Base-by-base conservation (phyloP, 2,329 filamentous ascomycete genomes). In the Xylariaceae sp. region DNA sequence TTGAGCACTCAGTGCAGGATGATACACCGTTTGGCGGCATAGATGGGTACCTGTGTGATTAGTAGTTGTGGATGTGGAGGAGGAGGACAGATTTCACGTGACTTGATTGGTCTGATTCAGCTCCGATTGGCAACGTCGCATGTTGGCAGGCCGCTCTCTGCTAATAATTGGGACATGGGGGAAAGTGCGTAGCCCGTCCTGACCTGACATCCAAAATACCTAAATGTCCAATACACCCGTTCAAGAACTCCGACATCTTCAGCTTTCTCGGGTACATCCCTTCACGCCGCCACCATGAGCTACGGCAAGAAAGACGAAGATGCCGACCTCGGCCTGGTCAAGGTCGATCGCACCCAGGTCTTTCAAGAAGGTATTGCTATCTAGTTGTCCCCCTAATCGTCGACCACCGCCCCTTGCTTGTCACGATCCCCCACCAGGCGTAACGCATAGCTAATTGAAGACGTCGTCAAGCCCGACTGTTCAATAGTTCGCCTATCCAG, bases 251-350 rank as follows among this genome's bases (percentile, higher is more conserved):
- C 56, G 52, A 58, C 53, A 59, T 55, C 63, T 61, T 65, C 58
- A 57, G 59, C 63, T 56, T 59, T 58, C 60, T 54, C 44, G 39
- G 47, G 40, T 45, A 55, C 32, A 42, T 52, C 58, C 58, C 57
- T 58, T 60, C 56, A 58, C 53, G 42, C 53, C 53, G 72, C 74
- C 75, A 83, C 62, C 67, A 96, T 96, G 91, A 94, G 87, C 75
- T 95, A 94, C 82, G 86, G 92, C 78, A 99, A 99, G 78, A 97
- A 96, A 80, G 92, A 99, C 73, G 94, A 97, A 81, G 94, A 99
- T 78, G 89, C 86, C 68, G 92, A 96, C 70, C 83, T 86, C 70
- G 86, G 88, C 68, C 82, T 97, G 77, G 87, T 97, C 79, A 95
- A 92, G 81, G 90, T 97, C 66, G 94, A 99, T 76, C 87, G 95